A percentile compares a stretch with the other conserved stretches of the same genome.
These are phyloP conservation scores for Trichosporon ovoides DNA, from an alignment of 1,284 basidiomycete genomes.

Conservation along the genomic window DNA sequence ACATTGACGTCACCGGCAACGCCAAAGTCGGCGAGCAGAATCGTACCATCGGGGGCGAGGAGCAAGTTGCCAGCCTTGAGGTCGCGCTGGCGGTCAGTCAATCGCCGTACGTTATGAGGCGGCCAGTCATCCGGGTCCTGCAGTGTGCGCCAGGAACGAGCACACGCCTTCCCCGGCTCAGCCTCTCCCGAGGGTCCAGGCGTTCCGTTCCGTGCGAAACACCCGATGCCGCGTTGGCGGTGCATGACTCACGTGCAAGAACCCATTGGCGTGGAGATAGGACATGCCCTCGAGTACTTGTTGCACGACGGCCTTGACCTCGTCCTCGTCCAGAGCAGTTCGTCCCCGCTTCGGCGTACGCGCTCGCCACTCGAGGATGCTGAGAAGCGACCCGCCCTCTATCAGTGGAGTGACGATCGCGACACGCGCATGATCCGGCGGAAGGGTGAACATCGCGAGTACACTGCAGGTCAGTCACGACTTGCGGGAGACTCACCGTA, in stretches of 20 bases:
- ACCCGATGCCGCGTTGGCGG: too few relatives aligned
- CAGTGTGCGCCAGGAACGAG: too few relatives aligned
- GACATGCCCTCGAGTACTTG: constrained; percentile 80
- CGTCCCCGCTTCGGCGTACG: not conserved
- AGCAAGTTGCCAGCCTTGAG: constrained; percentile 79
- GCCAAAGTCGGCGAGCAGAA: constrained; percentile 89
- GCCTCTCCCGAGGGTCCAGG: not conserved
- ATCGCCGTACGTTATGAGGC: too few relatives aligned
- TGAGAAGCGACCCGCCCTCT: constrained; percentile 37
- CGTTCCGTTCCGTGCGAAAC: too few relatives aligned
- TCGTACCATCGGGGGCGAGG: constrained; percentile 68
- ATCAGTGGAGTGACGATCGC: constrained; percentile 43
- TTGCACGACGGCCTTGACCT: constrained; percentile 53
- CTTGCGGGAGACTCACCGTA: constrained; percentile 27
- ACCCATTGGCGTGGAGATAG: constrained; percentile 81
- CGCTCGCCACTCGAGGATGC: constrained; percentile 38
- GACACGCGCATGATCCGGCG: constrained; percentile 37
- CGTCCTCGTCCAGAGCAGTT: constrained; percentile 34
- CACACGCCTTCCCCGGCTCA: not conserved
- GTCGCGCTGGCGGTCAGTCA: constrained; percentile 33
- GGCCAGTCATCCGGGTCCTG: too few relatives aligned
- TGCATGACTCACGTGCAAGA: constrained; percentile 72
- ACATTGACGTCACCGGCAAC: constrained; percentile 53
- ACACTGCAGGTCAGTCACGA: constrained; percentile 23
- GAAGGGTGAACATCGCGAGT: constrained; percentile 39